Base-by-base conservation (phyloP, 2,329 filamentous ascomycete species). In the Arthrobotrys sphaeroides region DNA sequence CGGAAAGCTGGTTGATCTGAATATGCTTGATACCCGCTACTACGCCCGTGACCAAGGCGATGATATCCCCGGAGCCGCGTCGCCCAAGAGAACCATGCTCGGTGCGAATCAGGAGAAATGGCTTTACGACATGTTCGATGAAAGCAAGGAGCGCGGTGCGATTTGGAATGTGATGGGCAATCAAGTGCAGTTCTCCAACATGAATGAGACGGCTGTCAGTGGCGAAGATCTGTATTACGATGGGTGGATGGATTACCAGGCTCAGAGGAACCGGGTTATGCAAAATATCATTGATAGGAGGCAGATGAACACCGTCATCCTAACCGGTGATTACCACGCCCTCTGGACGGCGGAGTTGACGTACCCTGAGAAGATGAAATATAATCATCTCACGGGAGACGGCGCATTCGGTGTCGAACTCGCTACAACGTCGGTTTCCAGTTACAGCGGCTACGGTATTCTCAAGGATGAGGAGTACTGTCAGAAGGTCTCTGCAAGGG, bases 161-260 rank as follows among this genome's bases (percentile, higher is more conserved):
- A 85, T 86, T 0, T 93, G 91, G 91, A 85, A 90, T 36, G 81
- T 93, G 16, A 85, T 93, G 49, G 90, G 90, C 9, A 90, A 89
- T 36, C 90, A 92, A 81, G 87, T 90, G 42, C 83, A 92, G 62
- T 91, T 92, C 82, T 88, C 87, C 12, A 85, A 85, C 12, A 82
- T 89, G 59, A 77, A 77, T 45, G 73, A 77, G 55, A 77, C 73
- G 12, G 73, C 73, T 5, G 73, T 77, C 36, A 77, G 73, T 49
- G 73, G 73, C 16, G 66, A 59, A 4, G 76, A 49, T 28, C 51
- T 78, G 5, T 78, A 78, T 26, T 78, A 73, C n/a, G 77, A 78
- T 45, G 77, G 77, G 13, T 78, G 77, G 77, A 70, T 77, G 49
- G 77, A 77, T 26, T 78, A 78, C 38, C 77, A 73, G 16, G 73